phyloP scores from a whole-genome alignment of 306 rosid species.

The Carpinus viminea region DNA sequence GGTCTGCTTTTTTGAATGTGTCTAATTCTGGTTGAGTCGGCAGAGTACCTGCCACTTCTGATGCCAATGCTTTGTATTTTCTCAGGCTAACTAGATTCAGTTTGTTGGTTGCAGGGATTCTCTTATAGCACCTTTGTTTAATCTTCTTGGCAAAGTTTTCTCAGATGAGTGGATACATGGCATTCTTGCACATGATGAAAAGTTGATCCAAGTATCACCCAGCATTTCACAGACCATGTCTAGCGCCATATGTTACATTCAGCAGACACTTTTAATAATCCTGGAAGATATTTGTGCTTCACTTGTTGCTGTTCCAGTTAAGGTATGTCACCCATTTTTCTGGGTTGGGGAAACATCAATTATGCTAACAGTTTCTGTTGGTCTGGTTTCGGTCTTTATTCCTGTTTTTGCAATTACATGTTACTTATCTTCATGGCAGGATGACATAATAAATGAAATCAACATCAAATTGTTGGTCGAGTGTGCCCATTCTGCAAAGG shows the following conservation, averaged over 20 bases:
- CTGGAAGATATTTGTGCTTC: constrained; percentile 72
- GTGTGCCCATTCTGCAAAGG: constrained; percentile 52
- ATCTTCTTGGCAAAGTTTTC: constrained; percentile 53
- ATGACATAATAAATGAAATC: constrained; percentile 36
- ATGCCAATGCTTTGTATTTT: not conserved
- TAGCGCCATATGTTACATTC: constrained; percentile 47
- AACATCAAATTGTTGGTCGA: constrained; percentile 59
- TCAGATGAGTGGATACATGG: constrained; percentile 55
- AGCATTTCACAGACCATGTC: constrained; percentile 38
- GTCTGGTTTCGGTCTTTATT: constrained; percentile 14
- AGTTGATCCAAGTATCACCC: constrained; percentile 23
- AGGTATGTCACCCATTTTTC: constrained; percentile 37
- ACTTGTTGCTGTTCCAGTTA: constrained; percentile 28
- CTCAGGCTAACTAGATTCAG: constrained; percentile 20
- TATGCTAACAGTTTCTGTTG: not conserved
- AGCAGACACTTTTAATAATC: constrained; percentile 75
- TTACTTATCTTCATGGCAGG: constrained; percentile 45
- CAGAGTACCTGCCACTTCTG: not conserved
- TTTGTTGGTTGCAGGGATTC: constrained; percentile 58
- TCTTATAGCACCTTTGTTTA: constrained; percentile 67
- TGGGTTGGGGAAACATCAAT: constrained; percentile 8
- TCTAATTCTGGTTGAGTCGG: not conserved
- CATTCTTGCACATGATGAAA: constrained; percentile 35
- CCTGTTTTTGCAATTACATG: constrained; percentile 11
- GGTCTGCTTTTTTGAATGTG: constrained; percentile 44